Evolutionary conservation across 164 flowering plant genomes (phyloP).

Genomic region (Vitis labrusca): DNA sequence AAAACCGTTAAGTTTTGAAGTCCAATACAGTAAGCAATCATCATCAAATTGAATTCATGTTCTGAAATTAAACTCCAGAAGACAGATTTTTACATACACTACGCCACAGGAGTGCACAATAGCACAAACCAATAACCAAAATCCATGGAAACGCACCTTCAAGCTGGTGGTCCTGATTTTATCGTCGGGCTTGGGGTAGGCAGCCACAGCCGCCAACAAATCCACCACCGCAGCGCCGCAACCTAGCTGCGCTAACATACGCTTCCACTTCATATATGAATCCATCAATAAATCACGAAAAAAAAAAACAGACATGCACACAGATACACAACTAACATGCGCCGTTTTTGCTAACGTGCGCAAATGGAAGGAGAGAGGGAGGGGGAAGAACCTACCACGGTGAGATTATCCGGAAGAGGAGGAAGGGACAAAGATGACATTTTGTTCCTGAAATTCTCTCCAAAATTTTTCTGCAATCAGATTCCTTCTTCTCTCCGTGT

Average conservation of each 20-base stretch:
- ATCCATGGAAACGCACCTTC: slow-evolving; percentile 37
- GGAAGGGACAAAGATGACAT: slow-evolving; percentile 38
- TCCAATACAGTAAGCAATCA: not conserved
- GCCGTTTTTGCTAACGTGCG: not conserved
- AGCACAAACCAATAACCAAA: not conserved
- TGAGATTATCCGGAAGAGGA: slow-evolving; percentile 50
- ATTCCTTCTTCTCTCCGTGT: too few relatives aligned
- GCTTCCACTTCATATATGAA: not conserved
- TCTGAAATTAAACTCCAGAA: not conserved
- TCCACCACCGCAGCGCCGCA: slow-evolving; percentile 53
- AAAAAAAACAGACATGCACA: too few relatives aligned
- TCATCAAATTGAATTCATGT: not conserved
- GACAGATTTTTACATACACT: not conserved
- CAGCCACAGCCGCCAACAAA: slow-evolving; percentile 68
- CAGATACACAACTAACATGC: not conserved
- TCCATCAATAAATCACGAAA: not conserved
- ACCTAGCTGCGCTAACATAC: slow-evolving; percentile 49
- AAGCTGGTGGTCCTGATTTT: slow-evolving; percentile 80
- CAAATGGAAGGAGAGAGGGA: not conserved
- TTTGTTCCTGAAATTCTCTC: slow-evolving; percentile 22
- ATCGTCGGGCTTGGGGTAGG: slow-evolving; percentile 87
- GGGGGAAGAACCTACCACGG: slow-evolving; percentile 37
- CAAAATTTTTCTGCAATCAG: not conserved
- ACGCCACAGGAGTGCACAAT: not conserved
- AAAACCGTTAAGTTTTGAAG: not conserved